Evolutionary conservation across 768 basidiomycete species (phyloP).

Genomic region (Paxillus involutus): DNA sequence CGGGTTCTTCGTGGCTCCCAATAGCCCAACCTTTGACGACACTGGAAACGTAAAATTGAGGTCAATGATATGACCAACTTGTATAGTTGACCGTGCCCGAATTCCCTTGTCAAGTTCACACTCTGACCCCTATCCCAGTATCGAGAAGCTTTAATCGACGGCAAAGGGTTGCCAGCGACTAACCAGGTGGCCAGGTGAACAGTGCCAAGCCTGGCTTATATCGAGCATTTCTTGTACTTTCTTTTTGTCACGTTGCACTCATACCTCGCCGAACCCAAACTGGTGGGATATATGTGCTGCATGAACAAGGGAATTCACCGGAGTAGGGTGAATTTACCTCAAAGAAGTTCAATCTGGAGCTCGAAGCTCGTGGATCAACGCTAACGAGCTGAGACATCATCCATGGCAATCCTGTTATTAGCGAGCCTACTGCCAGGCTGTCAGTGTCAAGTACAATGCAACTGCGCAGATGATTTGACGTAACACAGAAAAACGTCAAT

Average conservation of each 20-base stretch:
- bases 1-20: too few species aligned
- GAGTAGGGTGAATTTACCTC: slow-evolving; percentile 32
- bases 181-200: too few species aligned
- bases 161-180: too few species aligned
- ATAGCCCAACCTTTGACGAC: too few species aligned
- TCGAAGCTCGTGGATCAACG: slow-evolving; percentile 3
- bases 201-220: too few species aligned
- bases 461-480: slow-evolving; percentile 31
- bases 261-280: slow-evolving; percentile 60
- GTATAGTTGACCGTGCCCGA: too few species aligned
- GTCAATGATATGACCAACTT: too few species aligned
- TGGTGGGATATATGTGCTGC: slow-evolving; percentile 43
- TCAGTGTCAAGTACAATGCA: slow-evolving; percentile 29
- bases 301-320: slow-evolving; percentile 64
- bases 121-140: too few species aligned
- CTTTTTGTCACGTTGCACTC: slow-evolving; percentile 44
- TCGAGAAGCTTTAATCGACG: too few species aligned
- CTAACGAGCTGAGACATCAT: slow-evolving; percentile 22
- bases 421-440: slow-evolving; percentile 9
- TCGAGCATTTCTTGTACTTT: slow-evolving; percentile 23
- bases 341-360: neutral
- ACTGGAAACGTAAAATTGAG: too few species aligned
- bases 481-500: slow-evolving; percentile 22
- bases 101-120: too few species aligned
- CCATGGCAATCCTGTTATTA: slow-evolving; percentile 27